Percentiles rank a stretch among this genome's conserved stretches.
phyloP scores from a whole-genome alignment of 257 asterid genomes.

The Solanum lycopersicoides region DNA sequence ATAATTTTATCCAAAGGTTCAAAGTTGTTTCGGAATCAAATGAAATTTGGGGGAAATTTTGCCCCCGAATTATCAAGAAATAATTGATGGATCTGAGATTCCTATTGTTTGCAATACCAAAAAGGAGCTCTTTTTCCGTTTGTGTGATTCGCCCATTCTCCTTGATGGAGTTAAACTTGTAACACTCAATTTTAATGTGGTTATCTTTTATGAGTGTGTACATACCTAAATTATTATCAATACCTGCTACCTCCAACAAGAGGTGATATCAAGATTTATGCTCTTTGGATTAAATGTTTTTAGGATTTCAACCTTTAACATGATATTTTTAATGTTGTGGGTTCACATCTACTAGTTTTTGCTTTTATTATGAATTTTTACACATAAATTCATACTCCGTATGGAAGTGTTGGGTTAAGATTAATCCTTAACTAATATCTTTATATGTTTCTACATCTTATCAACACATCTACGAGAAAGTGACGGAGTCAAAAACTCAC shows the following conservation, averaged over 20 bases:
- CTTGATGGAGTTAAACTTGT: not conserved
- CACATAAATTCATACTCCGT: not conserved
- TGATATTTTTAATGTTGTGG: not conserved
- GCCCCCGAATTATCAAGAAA: not conserved
- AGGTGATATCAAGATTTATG: no score
- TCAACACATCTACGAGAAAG: not conserved
- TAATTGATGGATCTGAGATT: no score
- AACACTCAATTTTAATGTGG: not conserved
- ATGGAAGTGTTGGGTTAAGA: not conserved
- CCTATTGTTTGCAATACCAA: not conserved
- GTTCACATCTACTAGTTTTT: not conserved
- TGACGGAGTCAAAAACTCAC: not conserved
- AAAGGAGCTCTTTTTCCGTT: not conserved
- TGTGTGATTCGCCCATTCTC: not conserved
- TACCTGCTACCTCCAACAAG: not conserved
- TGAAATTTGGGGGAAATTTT: conserved; percentile 3
- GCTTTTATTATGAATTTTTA: not conserved
- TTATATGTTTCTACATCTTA: not conserved
- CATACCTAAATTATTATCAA: not conserved
- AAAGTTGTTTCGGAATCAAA: conserved; percentile 13
- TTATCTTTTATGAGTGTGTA: not conserved
- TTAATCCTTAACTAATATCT: no score
- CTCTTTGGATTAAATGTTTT: no score
- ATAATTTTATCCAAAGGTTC: not conserved
- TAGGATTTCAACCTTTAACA: no score